Evolutionary conservation across 257 asterid genomes (phyloP), one percentile per base, ranked within the genome.

Genomic region (Cinchona pubescens): DNA sequence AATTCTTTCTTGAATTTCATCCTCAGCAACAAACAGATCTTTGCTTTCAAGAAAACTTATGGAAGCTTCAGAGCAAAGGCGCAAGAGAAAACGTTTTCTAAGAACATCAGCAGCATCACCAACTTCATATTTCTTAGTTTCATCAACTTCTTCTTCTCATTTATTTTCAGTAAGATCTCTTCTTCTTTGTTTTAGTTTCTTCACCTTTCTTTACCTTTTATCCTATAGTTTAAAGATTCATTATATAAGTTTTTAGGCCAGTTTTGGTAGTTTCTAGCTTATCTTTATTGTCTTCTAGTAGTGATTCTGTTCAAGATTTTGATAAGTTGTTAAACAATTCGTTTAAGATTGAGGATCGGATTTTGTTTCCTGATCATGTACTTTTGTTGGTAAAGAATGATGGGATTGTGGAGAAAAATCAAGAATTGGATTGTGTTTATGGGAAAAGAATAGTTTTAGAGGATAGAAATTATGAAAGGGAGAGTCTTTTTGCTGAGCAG

Each of bases 281-380:
- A 16, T 86, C 96, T 45, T 77, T 91, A 14, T 10, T 85, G 75
- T 90, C 97, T 2, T 91, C 96, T 63, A 73, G 68, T 60, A 55
- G 85, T 61, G 82, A 85, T 59, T 73, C 92, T 32, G 82, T 82
- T 71, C 79, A 77, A 63, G 87, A 80, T 81, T 84, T 86, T 78
- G 78, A 76, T 46, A 65, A 78, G 48, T 75, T 80, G 34, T 74
- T 82, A n/a, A n/a, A 49, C 69, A 9, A 70, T 79, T 30, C 85
- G 0, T 75, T 86, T 83, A 79, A 71, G 75, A 75, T 90, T 1
- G 93, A 92, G 86, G 86, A 86, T 83, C 67, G 92, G 84, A 91
- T 95, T 81, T 74, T 88, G 81, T 86, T 92, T 73, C 94, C 97
- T 53, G 98, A 95, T 77, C 97, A 95, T 77, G 81, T 95, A 25